Conservation (phyloP, 129 eudicot genomes). For the Escallonia rubra region DNA sequence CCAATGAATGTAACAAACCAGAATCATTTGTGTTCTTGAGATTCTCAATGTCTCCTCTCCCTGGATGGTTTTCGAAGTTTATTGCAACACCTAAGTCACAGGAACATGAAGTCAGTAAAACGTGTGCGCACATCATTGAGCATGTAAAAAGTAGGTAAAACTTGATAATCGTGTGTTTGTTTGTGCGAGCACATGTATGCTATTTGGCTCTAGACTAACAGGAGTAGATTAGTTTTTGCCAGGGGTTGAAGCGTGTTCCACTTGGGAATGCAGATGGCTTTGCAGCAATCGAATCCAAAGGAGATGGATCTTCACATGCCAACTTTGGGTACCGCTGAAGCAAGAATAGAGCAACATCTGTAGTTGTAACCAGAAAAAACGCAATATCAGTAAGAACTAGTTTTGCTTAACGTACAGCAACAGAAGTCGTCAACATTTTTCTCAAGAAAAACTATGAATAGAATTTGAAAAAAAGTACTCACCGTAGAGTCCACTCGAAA, state of each 20-base stretch:
- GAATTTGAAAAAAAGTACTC: conserved; percentile 3
- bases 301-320: background rate
- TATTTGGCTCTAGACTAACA: background rate
- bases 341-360: conserved; percentile 14
- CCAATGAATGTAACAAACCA: background rate
- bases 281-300: background rate
- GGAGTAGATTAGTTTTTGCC: conserved; percentile 12
- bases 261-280: conserved; percentile 17
- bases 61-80: background rate
- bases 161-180: background rate
- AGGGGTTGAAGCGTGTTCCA: conserved; percentile 6
- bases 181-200: background rate
- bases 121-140: too few relatives aligned
- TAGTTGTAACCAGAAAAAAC: too few relatives aligned
- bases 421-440: too few relatives aligned
- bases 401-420: too few relatives aligned
- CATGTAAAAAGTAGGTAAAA: too few relatives aligned
- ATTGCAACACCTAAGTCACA: conserved; percentile 10
- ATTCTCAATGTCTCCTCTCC: background rate
- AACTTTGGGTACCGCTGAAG: conserved; percentile 9
- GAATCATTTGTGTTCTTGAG: background rate
- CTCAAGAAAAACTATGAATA: background rate
- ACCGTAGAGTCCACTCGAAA: conserved; percentile 13
- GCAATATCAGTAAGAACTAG: too few relatives aligned
- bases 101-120: too few relatives aligned